Base-by-base conservation (phyloP, 768 basidiomycete species). In the Tricholoma matsutake region DNA sequence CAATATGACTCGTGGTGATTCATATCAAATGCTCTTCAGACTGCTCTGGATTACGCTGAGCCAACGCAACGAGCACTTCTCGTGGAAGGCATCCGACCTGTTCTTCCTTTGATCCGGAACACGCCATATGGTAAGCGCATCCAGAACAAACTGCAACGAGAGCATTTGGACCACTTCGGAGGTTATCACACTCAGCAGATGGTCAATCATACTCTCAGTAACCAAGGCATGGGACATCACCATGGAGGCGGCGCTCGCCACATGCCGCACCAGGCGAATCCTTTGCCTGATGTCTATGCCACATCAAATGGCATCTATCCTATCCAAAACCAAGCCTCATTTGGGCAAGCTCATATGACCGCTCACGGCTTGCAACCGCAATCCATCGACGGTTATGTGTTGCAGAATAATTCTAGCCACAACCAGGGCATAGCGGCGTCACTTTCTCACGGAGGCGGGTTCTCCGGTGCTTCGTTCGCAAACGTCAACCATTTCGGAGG, bases 91-190 rank as follows among this genome's bases (percentile, higher is more conserved):
- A 99, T 99, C 72, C 91, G 97, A 54, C 97, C 97, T n/a, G 94
- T 98, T 62, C 83, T 99, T 25, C 97, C 97, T 2, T 83, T 98
- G 68, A 99, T 99, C 71, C 91, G 97, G 69, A 99, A 99, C 77
- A 99, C 97, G 9, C 97, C 97, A 6, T 99, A 99, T 68, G 97
- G 97, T 67, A 99, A 99, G 80, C 89, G 97, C 47, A 99, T 99
- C 69, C 96, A 98, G 76, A 96, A 95, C 80, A 98, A 98, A 78
- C 80, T 98, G 57, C 96, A 97, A 76, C 92, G 96, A 60, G 95
- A 96, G 76, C 91, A 93, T 67, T 82, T 90, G 76, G 91, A 91
- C 65, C 81, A 78, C 58, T 88, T 81, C 62, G 80, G 81, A 52
- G 80, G 81, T 58, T 86, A 86, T 70, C 81, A 84, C 61, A 81